Conservation (phyloP, 441 rosid species). For the Capsella rubella region DNA sequence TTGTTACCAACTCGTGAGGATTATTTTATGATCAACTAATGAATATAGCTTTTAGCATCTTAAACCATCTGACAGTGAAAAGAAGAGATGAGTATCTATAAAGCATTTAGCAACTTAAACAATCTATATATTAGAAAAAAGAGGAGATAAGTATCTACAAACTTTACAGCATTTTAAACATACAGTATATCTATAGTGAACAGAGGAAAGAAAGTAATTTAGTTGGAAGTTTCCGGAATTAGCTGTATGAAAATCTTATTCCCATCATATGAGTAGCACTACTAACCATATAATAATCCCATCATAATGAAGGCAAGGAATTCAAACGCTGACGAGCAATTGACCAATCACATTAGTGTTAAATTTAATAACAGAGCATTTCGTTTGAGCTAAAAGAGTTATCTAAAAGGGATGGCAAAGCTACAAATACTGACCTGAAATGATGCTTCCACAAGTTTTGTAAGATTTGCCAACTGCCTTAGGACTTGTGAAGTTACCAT, state of each 20-base stretch:
- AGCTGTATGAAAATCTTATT: slow-evolving; percentile 1
- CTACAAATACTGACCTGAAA: slow-evolving; percentile 71
- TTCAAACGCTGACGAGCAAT: slow-evolving; percentile 5
- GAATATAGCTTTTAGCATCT: neutral
- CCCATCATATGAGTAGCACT: slow-evolving; percentile 2
- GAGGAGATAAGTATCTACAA: neutral
- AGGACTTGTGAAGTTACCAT: slow-evolving; percentile 72
- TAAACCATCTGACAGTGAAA: neutral
- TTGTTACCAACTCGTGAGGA: slow-evolving; percentile 25
- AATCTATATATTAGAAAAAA: neutral
- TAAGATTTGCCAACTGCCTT: slow-evolving; percentile 82
- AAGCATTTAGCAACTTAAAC: neutral
- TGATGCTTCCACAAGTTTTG: slow-evolving; percentile 79
- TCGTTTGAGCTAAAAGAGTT: neutral
- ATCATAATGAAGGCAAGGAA: slow-evolving; percentile 15
- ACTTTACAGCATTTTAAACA: neutral
- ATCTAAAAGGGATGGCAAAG: slow-evolving; percentile 22
- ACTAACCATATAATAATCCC: neutral
- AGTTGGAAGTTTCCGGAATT: neutral
- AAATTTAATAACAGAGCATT: neutral
- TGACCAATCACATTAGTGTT: neutral
- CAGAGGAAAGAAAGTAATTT: slow-evolving; percentile 6
- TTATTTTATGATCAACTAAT: neutral
- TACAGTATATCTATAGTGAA: neutral
- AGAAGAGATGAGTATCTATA: neutral